phyloP scores from a whole-genome alignment of 208 protist genomes.

The Cochliopodium minus region DNA sequence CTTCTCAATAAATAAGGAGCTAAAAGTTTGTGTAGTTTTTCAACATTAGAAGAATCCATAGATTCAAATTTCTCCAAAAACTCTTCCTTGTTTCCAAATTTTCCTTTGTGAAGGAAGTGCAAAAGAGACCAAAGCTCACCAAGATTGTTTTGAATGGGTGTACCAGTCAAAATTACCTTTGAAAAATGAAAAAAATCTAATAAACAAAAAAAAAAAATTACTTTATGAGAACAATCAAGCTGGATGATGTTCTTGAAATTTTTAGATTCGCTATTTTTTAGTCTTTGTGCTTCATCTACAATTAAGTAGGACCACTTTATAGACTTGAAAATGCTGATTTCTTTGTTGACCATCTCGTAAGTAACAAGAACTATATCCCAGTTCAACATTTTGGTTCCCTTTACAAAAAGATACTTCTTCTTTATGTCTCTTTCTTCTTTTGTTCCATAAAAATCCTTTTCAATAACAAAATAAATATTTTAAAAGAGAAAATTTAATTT shows the following conservation, averaged over 20 bases:
- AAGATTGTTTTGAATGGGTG: background rate
- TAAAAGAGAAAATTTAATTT: too few species aligned
- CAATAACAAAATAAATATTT: too few species aligned
- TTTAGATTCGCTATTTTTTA: background rate
- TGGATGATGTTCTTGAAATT: background rate
- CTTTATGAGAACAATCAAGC: background rate
- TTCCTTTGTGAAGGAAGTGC: slow-evolving; percentile 55
- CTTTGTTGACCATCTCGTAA: background rate
- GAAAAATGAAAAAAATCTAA: too few species aligned
- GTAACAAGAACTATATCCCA: background rate
- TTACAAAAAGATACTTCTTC: background rate
- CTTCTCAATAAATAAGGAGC: background rate
- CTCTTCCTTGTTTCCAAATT: slow-evolving; percentile 52
- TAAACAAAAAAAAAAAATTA: background rate
- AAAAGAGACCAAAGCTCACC: background rate
- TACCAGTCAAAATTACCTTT: too few species aligned
- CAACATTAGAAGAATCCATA: background rate
- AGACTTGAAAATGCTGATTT: background rate
- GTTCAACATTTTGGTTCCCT: background rate
- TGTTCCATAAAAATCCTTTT: too few species aligned
- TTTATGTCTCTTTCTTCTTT: background rate
- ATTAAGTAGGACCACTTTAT: background rate
- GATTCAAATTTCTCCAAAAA: background rate
- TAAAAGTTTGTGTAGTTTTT: background rate
- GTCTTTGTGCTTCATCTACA: background rate